Evolutionary conservation across 148 eudicot genomes (phyloP), one percentile per base, ranked within the genome.

Genomic region (Amaranthus palmeri): DNA sequence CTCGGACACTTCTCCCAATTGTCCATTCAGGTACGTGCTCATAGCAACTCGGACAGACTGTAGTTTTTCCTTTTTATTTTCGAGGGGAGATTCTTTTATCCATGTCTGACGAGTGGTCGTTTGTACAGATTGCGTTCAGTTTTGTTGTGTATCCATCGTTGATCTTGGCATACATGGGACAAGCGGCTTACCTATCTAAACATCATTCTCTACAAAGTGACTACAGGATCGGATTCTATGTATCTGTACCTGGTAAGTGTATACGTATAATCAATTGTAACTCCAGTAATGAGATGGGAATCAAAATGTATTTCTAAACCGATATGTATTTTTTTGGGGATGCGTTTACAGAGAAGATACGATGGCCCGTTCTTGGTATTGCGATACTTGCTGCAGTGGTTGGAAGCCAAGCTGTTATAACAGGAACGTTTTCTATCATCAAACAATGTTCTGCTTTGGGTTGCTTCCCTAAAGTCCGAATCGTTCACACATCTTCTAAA

Each of bases 391-490:
- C 96, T 36, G 88, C 96, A 2, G 81, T 92, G 50, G 89, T 92
- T n/a, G 96, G 93, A 0, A 92, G 98, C 83, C 96, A 88, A 81
- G 91, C 98, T 10, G 79, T 92, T 76, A 88, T 88, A 55, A 84
- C 96, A 0, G 93, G 86, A 52, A 79, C 90, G 0, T 92, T 90
- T 61, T 74, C 96, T 3, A 84, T 87, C 61, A 79, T 92, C 68
- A 81, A 87, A 40, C 96, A 92, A 72, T 82, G 91, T 49, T 68
- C 80, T 25, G 87, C 85, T 10, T 72, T 90, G 52, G 88, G 90
- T 61, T 83, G 93, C 49, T 92, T 92, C 77, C 96, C 98, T 0
- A 67, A 86, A 74, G 90, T 93, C 7, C 87, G 83, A 68, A 83
- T 92, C 52, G 53, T 90, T 57, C 98, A 92, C 70, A 93, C 96